Evolutionary conservation across 345 rosid species (phyloP).

Genomic region (Eucalyptus pumila): DNA sequence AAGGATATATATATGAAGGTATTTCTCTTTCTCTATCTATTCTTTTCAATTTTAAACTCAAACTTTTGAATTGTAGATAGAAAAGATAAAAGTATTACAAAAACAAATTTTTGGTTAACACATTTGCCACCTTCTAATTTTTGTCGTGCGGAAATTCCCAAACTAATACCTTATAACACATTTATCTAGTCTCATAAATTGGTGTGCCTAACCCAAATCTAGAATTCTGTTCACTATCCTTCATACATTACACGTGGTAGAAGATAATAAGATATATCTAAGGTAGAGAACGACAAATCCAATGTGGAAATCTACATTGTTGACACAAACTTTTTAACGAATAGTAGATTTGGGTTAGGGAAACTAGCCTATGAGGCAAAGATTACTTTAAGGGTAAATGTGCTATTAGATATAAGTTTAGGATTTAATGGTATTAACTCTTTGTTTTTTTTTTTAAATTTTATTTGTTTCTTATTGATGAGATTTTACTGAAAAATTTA

Average conservation of each 20-base stretch:
- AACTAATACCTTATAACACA: neutral
- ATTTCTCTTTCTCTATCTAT: neutral
- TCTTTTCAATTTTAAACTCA: neutral
- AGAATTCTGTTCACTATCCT: neutral
- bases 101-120: neutral
- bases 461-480: neutral
- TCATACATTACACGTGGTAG: neutral
- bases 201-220: neutral
- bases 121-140: neutral
- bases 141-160: accelerated
- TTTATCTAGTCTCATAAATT: neutral
- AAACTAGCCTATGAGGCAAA: neutral
- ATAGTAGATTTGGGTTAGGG: neutral
- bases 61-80: neutral
- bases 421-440: neutral
- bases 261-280: neutral
- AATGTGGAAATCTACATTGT: too few relatives aligned
- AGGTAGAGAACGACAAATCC: neutral
- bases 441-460: neutral
- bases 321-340: neutral
- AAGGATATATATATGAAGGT: neutral
- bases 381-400: neutral
- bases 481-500: neutral
- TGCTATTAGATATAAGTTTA: neutral
- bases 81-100: neutral